Percentiles rank a stretch among this genome's conserved stretches.
phyloP scores from a whole-genome alignment of 129 eudicot genomes.

The Logfia minima region DNA sequence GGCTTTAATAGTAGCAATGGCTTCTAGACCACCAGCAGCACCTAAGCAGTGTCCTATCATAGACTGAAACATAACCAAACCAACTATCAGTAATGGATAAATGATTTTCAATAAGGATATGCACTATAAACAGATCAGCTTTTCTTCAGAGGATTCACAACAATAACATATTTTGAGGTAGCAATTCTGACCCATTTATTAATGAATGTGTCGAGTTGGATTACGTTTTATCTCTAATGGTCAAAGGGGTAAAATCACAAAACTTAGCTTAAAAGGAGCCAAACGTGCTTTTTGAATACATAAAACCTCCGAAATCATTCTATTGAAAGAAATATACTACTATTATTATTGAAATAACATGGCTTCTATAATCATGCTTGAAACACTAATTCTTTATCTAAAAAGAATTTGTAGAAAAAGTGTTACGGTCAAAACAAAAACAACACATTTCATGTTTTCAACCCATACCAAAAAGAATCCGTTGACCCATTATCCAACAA shows the following conservation, averaged over 20 bases:
- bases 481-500: neutral
- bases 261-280: neutral
- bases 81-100: neutral
- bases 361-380: neutral
- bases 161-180: neutral
- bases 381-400: neutral
- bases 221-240: neutral
- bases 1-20: slow-evolving; percentile 95
- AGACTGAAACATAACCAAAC: slow-evolving; percentile 54
- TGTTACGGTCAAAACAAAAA: neutral
- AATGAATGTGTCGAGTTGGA: neutral
- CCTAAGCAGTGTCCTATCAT: slow-evolving; percentile 99
- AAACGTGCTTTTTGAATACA: neutral
- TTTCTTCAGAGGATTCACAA: neutral
- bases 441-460: neutral
- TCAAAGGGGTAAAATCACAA: neutral
- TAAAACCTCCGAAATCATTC: neutral
- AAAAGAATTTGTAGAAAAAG: no score
- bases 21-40: slow-evolving; percentile 99
- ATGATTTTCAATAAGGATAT: neutral
- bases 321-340: no score
- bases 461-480: neutral
- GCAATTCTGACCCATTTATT: neutral
- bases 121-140: neutral
- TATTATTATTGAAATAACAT: neutral